These are phyloP conservation scores for Jasminum sambac DNA, from an alignment of 257 asterid species.

Conservation along the genomic window DNA sequence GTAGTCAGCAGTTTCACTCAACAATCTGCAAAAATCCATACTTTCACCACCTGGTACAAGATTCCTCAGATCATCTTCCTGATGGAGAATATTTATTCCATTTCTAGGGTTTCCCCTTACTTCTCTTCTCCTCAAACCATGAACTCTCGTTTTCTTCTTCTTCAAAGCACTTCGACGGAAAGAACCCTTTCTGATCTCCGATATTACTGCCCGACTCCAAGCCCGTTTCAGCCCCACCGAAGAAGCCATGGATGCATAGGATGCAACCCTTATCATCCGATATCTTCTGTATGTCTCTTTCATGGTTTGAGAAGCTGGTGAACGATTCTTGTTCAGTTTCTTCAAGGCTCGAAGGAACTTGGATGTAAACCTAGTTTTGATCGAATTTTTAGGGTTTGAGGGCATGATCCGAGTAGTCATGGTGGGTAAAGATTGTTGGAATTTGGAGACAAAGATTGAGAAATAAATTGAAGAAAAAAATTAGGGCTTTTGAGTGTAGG, in stretches of 20 bases:
- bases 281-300: conserved; percentile 26
- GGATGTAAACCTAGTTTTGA: conserved; percentile 48
- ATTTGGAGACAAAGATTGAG: neutral
- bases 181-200: conserved; percentile 37
- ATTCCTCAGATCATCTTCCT: conserved; percentile 40
- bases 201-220: conserved; percentile 71
- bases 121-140: conserved; percentile 11
- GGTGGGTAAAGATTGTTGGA: neutral
- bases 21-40: conserved; percentile 53
- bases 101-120: conserved; percentile 37
- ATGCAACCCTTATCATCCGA: conserved; percentile 50
- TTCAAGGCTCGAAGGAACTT: conserved; percentile 54
- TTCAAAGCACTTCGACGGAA: conserved; percentile 6
- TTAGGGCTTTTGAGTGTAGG: conserved; percentile 45
- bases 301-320: conserved; percentile 4
- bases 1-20: conserved; percentile 72
- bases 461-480: neutral
- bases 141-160: conserved; percentile 6
- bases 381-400: conserved; percentile 36
- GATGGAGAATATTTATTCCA: conserved; percentile 18
- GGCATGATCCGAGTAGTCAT: conserved; percentile 23
- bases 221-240: conserved; percentile 56
- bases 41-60: conserved; percentile 68
- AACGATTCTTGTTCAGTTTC: conserved; percentile 32
- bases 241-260: conserved; percentile 71